Evolutionary conservation across 768 basidiomycete species (phyloP), one percentile per base, ranked within the genome.

Genomic region (Trametes villosa): DNA sequence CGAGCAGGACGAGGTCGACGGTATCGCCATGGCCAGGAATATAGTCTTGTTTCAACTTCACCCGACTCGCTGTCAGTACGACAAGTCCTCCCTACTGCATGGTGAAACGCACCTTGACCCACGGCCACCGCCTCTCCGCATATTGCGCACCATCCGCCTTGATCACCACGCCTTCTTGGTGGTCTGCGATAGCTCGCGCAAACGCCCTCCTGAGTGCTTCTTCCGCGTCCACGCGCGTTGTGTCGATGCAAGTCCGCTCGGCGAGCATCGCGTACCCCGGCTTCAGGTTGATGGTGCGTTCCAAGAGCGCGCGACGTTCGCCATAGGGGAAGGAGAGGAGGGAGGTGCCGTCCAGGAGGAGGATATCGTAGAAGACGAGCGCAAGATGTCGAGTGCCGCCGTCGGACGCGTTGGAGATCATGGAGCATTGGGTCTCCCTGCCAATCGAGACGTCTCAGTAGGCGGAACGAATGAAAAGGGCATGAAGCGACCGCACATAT

Each of bases 311-410:
- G 29, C 92, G 83, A 13, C 95, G 85, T 9, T 76, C 65, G 0
- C 73, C 71, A 67, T 96, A 96, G 0, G 86, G 73, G 3, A 70
- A 70, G 12, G 77, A 74, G 8, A 92, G 65, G 12, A 92, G 75
- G 9, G 82, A 86, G 34, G 71, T 66, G n/a, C 76, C 83, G 65
- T 94, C 84, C 0, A 93, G 75, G n/a, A 82, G 71, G 7, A 97
- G 79, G 15, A 96, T 67, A 67, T 97, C 95, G 68, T 96, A 97
- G 76, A 94, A 96, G 13, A 94, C 87, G 18, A 96, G 79, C 20
- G 86, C 91, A 8, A 95, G 83, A 61, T 87, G 88, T 2, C 86
- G 80, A 11, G 76, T 70, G 17, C 74, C 74, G 8, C 62, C 45
- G 20, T 75, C 72, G 3, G 76, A 74, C 2, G 67, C 74, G 59